These are phyloP conservation scores for Starmera quercuum DNA, from an alignment of 805 yeast genomes.

Conservation along the genomic window DNA sequence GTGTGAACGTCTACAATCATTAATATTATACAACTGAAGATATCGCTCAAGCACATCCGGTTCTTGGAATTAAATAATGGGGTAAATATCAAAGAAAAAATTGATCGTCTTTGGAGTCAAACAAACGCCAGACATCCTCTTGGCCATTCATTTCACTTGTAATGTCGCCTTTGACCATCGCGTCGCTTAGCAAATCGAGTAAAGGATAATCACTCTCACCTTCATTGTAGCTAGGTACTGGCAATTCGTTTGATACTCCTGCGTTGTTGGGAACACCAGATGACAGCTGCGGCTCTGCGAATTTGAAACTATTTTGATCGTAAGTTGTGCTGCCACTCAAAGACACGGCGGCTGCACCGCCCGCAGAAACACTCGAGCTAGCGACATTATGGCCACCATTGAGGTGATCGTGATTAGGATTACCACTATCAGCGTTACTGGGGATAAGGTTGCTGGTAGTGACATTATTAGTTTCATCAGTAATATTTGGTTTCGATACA, in stretches of 20 bases:
- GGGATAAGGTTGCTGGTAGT: not conserved
- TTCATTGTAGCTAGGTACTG: too few species aligned
- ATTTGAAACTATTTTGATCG: too few species aligned
- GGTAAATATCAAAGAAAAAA: conserved; percentile 16
- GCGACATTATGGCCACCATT: too few species aligned
- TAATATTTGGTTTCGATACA: not conserved
- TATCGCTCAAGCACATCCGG: too few species aligned
- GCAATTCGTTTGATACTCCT: not conserved
- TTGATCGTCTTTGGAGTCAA: conserved; percentile 19
- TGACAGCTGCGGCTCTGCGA: not conserved
- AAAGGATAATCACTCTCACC: conserved; percentile 7
- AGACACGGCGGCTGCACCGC: too few species aligned
- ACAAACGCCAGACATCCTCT: conserved; percentile 19
- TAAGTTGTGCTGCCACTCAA: too few species aligned
- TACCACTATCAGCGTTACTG: too few species aligned
- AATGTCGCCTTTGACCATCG: conserved; percentile 13
- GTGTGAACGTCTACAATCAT: too few species aligned
- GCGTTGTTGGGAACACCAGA: not conserved
- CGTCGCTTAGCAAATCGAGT: conserved; percentile 16
- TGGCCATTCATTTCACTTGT: conserved; percentile 2
- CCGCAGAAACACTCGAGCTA: too few species aligned
- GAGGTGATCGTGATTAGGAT: too few species aligned
- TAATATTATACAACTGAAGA: too few species aligned
- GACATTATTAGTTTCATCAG: not conserved
- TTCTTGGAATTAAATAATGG: too few species aligned